Base-by-base conservation (phyloP, 345 rosid genomes). In the Rhodamnia rubescens region DNA sequence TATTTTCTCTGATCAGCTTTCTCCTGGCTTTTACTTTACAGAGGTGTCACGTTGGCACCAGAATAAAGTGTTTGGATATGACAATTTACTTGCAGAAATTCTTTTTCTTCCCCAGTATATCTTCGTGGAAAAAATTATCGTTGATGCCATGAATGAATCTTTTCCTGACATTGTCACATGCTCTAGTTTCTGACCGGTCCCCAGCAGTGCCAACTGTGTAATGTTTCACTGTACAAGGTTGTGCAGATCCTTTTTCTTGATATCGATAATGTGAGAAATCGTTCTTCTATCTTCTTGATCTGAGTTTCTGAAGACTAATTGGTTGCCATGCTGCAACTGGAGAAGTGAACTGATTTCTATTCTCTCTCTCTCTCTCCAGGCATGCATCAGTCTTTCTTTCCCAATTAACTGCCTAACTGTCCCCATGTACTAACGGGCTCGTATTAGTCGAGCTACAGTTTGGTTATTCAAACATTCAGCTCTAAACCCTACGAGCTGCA, bases 151-250 rank as follows among this genome's bases (percentile, higher is more conserved):
- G 80, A 69, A 18, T 69, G 80, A 69, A 69, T 82, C 53, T 42
- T 56, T 53, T 54, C 82, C 88, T 86, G 88, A 86, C 88, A 69
- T 74, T 44, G 56, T 64, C 88, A 86, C 88, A 83, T 86, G 87
- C 74, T 49, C 74, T 85, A 74, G 83, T 44, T 42, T 85, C 82
- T n/a, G 53, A n/a, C 85, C 29, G 82, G 87, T 80, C 84, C 86
- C 87, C 84, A 61, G 58, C 54, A 82, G 59, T 24, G 80, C 80
- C 26, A 20, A 13, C 80, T 20, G 80, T 42, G 80, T 36, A 26
- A 69, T 36, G 47, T 32, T 42, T 9, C 80, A 36, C 47, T 9
- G 47, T 2, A 69, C 80, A 69, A 18, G 80, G 80, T 36, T 69
- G 26, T 36, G 47, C 47, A 69, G 47, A 69, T 69, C 47, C 26